A percentile compares a stretch with the other conserved stretches of the same genome.
Evolutionary conservation across 345 rosid genomes (phyloP).

Genomic region (Euphorbia tirucalli): DNA sequence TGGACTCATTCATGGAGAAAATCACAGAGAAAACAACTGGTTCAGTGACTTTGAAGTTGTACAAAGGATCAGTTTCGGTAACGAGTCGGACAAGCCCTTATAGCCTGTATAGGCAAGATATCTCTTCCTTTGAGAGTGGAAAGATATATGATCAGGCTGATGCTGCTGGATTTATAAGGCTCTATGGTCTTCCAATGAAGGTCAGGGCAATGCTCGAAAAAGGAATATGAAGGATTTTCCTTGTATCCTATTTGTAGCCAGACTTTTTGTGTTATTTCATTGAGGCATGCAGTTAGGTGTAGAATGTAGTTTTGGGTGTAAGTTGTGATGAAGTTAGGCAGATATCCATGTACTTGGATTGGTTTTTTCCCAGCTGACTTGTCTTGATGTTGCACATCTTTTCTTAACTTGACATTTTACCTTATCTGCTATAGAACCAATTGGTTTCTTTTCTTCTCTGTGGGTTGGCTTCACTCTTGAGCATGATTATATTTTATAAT

Average conservation of each 20-base stretch:
- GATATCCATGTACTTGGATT: no score
- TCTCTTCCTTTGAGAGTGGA: constrained; percentile 83
- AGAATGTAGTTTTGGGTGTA: background rate
- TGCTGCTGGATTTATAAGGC: constrained; percentile 78
- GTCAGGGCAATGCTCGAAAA: constrained; percentile 80
- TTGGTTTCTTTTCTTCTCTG: no score
- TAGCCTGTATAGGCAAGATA: constrained; percentile 84
- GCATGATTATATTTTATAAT: no score
- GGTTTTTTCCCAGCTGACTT: no score
- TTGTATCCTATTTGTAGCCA: no score
- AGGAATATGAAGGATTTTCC: constrained; percentile 33
- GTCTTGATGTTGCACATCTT: no score
- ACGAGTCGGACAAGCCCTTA: constrained; percentile 63
- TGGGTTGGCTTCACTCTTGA: no score
- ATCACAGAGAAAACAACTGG: constrained; percentile 72
- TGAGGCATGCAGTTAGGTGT: background rate
- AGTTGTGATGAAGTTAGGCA: background rate
- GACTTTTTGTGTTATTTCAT: background rate
- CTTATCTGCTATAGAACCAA: no score
- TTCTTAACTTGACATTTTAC: no score
- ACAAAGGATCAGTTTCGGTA: constrained; percentile 69
- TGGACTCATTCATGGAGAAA: constrained; percentile 88
- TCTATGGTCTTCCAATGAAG: constrained; percentile 82
- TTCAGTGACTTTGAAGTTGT: constrained; percentile 66
- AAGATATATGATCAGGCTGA: constrained; percentile 85